These are phyloP conservation scores for Scenedesmus sp. DNA, from an alignment of 163 green algal genomes.

Conservation along the genomic window DNA sequence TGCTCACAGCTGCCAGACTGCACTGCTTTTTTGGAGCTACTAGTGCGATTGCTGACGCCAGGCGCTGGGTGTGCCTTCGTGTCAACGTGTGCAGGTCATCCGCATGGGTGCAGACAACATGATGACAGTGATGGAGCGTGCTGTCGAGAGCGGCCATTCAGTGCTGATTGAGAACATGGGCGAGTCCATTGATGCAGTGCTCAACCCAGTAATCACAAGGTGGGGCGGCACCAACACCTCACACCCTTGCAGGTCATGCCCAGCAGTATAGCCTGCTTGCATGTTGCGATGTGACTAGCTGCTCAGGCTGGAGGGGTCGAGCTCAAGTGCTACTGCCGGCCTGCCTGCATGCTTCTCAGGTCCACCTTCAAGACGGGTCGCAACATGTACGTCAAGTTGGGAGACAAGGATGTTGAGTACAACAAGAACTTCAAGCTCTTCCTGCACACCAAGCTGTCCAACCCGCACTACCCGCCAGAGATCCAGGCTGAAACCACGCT, in stretches of 20 bases:
- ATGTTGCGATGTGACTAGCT: not conserved
- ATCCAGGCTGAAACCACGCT: constrained; percentile 93
- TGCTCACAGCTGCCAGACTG: no score
- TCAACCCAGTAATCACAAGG: constrained; percentile 89
- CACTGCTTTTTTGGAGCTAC: not conserved
- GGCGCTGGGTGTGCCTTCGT: not conserved
- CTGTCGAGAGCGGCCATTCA: constrained; percentile 83
- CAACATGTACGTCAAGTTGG: constrained; percentile 88
- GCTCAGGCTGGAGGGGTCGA: not conserved
- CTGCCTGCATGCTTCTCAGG: constrained; percentile 37
- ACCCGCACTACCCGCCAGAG: constrained; percentile 90
- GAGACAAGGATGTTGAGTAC: constrained; percentile 82
- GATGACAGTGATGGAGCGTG: constrained; percentile 83
- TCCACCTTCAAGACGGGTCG: constrained; percentile 94
- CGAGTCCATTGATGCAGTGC: constrained; percentile 89
- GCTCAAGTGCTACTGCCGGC: not conserved
- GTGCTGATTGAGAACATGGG: constrained; percentile 95
- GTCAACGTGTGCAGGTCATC: constrained; percentile 60
- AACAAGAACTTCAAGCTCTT: constrained; percentile 85
- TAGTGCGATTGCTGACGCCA: not conserved
- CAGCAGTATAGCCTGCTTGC: not conserved
- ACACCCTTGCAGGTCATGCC: not conserved
- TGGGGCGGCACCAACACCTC: not conserved
- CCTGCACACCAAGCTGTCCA: constrained; percentile 94
- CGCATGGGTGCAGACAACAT: constrained; percentile 84